A percentile compares a stretch with the other conserved stretches of the same genome.
Evolutionary conservation across 306 rosid species (phyloP).

Genomic region (Trichosanthes cucumerina): DNA sequence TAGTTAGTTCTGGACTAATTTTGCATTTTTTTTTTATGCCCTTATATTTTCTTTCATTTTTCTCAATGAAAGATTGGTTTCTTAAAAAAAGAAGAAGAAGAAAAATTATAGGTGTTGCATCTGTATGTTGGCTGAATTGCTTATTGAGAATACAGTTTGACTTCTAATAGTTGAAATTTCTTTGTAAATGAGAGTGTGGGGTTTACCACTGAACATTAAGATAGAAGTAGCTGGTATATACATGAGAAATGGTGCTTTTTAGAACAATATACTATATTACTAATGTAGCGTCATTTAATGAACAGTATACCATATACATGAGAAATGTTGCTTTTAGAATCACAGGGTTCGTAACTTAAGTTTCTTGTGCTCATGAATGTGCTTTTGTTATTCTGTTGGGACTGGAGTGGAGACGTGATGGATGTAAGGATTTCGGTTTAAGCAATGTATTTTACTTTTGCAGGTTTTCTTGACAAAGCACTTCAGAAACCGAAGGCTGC

Average conservation of each 20-base stretch:
- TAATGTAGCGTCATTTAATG: no score
- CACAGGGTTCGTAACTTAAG: not conserved
- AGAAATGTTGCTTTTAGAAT: no score
- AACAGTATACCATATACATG: no score
- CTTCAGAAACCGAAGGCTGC: slow-evolving; percentile 63
- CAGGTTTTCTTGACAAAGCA: slow-evolving; percentile 90
- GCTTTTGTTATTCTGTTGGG: not conserved
- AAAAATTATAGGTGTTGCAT: not conserved
- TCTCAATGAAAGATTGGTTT: no score
- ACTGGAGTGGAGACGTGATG: not conserved
- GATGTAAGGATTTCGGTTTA: not conserved
- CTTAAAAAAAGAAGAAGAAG: no score
- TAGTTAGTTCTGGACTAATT: no score
- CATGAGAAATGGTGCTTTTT: not conserved
- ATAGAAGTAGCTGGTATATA: not conserved
- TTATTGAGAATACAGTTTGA: not conserved
- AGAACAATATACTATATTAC: no score
- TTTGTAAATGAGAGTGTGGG: not conserved
- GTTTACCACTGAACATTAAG: not conserved
- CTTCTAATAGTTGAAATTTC: not conserved
- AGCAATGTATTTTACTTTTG: slow-evolving; percentile 13
- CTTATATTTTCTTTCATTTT: no score
- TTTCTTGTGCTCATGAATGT: not conserved
- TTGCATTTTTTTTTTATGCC: no score
- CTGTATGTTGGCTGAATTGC: not conserved